These are phyloP conservation scores for Mycena venus DNA, from an alignment of 768 basidiomycete genomes.

Conservation along the genomic window DNA sequence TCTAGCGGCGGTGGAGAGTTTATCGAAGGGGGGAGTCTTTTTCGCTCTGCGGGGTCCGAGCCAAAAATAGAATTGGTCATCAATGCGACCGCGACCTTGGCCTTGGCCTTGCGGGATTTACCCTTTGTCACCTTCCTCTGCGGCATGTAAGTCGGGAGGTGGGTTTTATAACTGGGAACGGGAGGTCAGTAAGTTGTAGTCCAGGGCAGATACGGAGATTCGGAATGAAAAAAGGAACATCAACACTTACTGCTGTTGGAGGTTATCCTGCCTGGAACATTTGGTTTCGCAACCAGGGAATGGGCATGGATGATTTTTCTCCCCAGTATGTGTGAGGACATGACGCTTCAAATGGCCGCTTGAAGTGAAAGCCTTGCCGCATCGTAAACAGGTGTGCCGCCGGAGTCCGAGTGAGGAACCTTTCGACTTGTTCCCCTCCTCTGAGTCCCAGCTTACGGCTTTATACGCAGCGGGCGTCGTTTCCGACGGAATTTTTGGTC, in stretches of 20 bases:
- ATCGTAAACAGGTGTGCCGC: conserved; percentile 57
- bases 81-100: background rate
- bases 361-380: conserved; percentile 71
- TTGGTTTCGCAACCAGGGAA: conserved; percentile 79
- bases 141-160: background rate
- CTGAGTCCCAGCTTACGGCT: too few relatives aligned
- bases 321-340: conserved; percentile 75
- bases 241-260: conserved; percentile 43
- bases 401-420: background rate
- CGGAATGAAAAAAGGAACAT: background rate
- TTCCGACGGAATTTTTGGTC: too few relatives aligned
- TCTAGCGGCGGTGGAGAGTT: conserved; percentile 4
- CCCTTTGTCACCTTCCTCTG: background rate
- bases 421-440: too few relatives aligned
- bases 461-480: too few relatives aligned
- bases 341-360: conserved; percentile 76
- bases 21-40: background rate
- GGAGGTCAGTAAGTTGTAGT: background rate
- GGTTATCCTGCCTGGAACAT: conserved; percentile 77
- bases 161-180: conserved; percentile 5
- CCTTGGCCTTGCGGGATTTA: background rate
- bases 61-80: too few relatives aligned
- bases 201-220: too few relatives aligned
- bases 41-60: background rate
- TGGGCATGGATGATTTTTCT: conserved; percentile 78